Evolutionary conservation across 345 rosid genomes (phyloP).

Genomic region (Acer saccharum): DNA sequence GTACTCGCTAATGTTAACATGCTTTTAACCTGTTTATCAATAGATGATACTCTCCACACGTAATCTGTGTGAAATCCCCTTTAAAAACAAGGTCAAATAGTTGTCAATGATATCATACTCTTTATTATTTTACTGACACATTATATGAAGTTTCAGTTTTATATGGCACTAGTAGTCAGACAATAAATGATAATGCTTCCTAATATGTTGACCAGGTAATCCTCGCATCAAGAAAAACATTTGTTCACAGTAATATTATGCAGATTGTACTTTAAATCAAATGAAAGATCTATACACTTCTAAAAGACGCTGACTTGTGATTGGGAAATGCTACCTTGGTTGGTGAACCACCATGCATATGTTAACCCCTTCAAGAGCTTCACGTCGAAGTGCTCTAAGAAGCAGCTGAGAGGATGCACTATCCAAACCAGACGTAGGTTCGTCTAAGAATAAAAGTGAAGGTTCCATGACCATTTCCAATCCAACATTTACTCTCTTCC

Average conservation of each 20-base stretch:
- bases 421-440: conserved; percentile 97
- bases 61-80: neutral
- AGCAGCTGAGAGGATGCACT: conserved; percentile 94
- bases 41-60: neutral
- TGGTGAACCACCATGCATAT: conserved; percentile 97
- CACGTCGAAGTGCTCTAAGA: conserved; percentile 87
- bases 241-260: neutral
- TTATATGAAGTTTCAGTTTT: neutral
- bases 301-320: neutral
- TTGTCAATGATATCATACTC: too few species aligned
- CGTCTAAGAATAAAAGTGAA: conserved; percentile 89
- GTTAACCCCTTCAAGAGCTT: conserved; percentile 92
- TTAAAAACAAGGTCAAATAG: too few species aligned
- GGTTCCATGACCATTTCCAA: conserved; percentile 98
- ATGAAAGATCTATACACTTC: neutral
- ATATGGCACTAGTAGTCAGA: neutral
- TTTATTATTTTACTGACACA: too few species aligned
- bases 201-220: neutral
- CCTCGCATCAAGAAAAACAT: neutral
- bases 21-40: neutral
- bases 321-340: conserved; percentile 60
- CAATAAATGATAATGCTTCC: neutral
- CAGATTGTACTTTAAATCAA: neutral
- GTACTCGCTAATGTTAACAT: neutral
- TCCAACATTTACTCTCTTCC: conserved; percentile 95